phyloP scores from a whole-genome alignment of 2,329 filamentous ascomycete genomes.

The Neofusicoccum cordaticola region DNA sequence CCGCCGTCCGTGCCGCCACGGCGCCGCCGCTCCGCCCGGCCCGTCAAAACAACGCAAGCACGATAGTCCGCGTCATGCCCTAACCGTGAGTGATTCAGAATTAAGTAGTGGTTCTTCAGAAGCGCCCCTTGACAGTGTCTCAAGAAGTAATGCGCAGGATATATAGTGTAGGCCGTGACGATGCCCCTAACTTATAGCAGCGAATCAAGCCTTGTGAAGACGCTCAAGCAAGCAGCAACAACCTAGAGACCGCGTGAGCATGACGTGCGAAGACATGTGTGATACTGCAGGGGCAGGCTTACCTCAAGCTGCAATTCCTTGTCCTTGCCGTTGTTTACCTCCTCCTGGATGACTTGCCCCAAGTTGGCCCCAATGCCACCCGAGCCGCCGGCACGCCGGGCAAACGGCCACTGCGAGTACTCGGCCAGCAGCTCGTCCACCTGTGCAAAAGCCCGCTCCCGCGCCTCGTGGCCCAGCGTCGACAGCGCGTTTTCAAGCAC shows the following conservation, averaged over 20 bases:
- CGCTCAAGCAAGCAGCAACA: constrained; percentile 91
- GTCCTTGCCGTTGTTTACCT: constrained; percentile 82
- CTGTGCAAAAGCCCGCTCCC: constrained; percentile 92
- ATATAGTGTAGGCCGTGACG: background rate
- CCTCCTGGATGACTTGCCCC: constrained; percentile 81
- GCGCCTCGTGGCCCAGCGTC: constrained; percentile 86
- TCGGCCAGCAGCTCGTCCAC: constrained; percentile 94
- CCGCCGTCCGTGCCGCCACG: background rate
- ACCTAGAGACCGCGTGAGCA: constrained; percentile 49
- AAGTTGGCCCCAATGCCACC: constrained; percentile 90
- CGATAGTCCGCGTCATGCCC: background rate
- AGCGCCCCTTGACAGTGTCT: background rate
- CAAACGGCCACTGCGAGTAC: constrained; percentile 97
- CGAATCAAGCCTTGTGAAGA: constrained; percentile 96
- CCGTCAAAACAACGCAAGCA: background rate
- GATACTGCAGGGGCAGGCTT: constrained; percentile 28
- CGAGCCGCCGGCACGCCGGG: constrained; percentile 69
- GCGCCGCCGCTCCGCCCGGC: background rate
- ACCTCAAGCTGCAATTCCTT: constrained; percentile 97
- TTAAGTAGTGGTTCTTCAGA: constrained; percentile 6
- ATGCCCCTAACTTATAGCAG: constrained; percentile 61
- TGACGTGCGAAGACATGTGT: constrained; percentile 4
- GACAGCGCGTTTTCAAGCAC: constrained; percentile 97
- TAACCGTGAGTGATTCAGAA: constrained; percentile 1
- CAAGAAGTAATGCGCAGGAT: background rate